Evolutionary conservation across 148 eudicot genomes (phyloP).

Genomic region (Rhododendron mucronatum): DNA sequence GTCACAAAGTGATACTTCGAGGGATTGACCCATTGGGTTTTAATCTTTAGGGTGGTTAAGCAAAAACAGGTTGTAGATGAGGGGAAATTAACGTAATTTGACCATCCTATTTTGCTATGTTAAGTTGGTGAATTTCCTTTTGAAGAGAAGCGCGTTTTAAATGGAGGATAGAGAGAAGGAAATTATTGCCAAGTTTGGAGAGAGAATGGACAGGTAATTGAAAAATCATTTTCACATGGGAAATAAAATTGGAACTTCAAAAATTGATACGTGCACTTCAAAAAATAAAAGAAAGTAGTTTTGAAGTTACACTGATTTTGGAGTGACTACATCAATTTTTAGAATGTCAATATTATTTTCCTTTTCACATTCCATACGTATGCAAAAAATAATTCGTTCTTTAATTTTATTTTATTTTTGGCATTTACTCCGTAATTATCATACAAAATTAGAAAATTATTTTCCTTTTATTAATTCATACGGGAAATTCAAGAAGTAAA

Average conservation of each 20-base stretch:
- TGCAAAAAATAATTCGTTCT: background rate
- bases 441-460: background rate
- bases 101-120: background rate
- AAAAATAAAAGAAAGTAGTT: no score
- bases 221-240: background rate
- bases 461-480: background rate
- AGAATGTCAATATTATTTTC: no score
- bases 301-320: no score
- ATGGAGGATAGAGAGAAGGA: background rate
- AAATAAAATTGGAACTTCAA: no score
- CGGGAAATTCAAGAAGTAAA: background rate
- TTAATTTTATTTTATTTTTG: background rate
- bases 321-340: no score
- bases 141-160: conserved; percentile 1
- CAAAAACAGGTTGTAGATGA: background rate
- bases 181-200: background rate
- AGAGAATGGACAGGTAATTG: background rate
- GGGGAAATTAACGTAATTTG: background rate
- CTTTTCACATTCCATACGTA: background rate
- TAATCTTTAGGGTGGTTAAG: background rate
- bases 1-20: background rate
- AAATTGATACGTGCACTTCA: no score
- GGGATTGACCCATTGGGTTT: background rate
- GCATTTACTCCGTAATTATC: background rate
- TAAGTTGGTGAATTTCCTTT: conserved; percentile 10